phyloP scores from a whole-genome alignment of 1,139 yeast species.

The Nakaseomyces glabratus region DNA sequence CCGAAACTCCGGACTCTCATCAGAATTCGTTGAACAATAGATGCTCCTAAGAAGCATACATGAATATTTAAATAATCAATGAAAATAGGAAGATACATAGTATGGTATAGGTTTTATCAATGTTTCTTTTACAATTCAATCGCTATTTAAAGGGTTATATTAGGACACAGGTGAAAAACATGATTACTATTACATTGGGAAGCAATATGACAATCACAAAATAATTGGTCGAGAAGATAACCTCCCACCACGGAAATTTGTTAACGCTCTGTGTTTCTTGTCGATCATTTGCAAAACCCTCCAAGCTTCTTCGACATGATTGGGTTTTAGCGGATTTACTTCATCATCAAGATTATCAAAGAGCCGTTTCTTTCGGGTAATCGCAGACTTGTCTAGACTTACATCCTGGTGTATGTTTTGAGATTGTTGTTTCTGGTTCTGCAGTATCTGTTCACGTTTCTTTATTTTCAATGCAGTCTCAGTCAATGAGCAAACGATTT shows the following conservation, averaged over 20 bases:
- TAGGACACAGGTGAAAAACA: too few species aligned
- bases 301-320: constrained; percentile 90
- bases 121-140: too few species aligned
- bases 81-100: too few species aligned
- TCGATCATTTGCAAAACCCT: constrained; percentile 61
- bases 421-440: constrained; percentile 29
- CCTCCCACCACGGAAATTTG: constrained; percentile 71
- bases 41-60: too few species aligned
- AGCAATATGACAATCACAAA: constrained; percentile 21
- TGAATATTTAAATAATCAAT: too few species aligned
- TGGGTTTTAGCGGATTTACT: constrained; percentile 70
- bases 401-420: constrained; percentile 18
- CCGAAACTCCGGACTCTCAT: too few species aligned
- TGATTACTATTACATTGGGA: too few species aligned
- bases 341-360: constrained; percentile 90
- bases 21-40: too few species aligned
- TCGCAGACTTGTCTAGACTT: constrained; percentile 22
- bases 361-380: constrained; percentile 48
- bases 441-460: constrained; percentile 48
- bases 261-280: constrained; percentile 53
- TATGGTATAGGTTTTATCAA: too few species aligned
- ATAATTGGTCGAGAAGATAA: constrained; percentile 31
- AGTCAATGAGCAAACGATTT: constrained; percentile 88
- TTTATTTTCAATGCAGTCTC: constrained; percentile 85
- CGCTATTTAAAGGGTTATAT: too few species aligned